These are phyloP conservation scores for Endoconidiophora laricicola DNA, from an alignment of 2,329 filamentous ascomycete species.

Conservation along the genomic window DNA sequence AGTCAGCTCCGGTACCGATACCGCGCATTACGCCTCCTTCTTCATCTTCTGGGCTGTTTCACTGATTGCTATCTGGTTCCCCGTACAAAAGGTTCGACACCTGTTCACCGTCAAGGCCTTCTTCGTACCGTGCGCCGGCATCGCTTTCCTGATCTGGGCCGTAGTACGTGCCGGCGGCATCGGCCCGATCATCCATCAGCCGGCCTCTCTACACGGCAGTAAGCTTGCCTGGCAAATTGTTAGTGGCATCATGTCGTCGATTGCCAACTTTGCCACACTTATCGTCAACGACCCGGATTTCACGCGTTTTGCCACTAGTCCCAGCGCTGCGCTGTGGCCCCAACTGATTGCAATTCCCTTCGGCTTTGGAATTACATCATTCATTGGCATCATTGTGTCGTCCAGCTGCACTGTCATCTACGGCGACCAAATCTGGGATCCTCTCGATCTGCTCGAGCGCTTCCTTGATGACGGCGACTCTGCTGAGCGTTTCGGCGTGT, in stretches of 20 bases:
- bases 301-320: conserved; percentile 62
- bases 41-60: conserved; percentile 74
- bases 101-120: conserved; percentile 82
- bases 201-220: conserved; percentile 44
- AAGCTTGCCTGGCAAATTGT: conserved; percentile 67
- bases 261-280: conserved; percentile 80
- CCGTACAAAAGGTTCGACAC: conserved; percentile 75
- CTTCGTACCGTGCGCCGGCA: conserved; percentile 65
- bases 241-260: conserved; percentile 71
- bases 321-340: conserved; percentile 61
- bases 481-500: conserved; percentile 56
- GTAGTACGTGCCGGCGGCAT: conserved; percentile 66
- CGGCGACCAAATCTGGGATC: conserved; percentile 54
- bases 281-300: conserved; percentile 78
- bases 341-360: conserved; percentile 60
- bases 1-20: conserved; percentile 49
- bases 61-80: conserved; percentile 75
- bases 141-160: conserved; percentile 79
- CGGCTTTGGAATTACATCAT: conserved; percentile 62
- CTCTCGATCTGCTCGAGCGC: conserved; percentile 45
- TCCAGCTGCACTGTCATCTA: conserved; percentile 57
- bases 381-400: conserved; percentile 67
- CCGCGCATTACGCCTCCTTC: conserved; percentile 62
- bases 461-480: conserved; percentile 55
- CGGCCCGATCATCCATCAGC: conserved; percentile 64